Conservation (phyloP, 1,139 yeast genomes). For the Yamadazyma pseudoaaseri region DNA sequence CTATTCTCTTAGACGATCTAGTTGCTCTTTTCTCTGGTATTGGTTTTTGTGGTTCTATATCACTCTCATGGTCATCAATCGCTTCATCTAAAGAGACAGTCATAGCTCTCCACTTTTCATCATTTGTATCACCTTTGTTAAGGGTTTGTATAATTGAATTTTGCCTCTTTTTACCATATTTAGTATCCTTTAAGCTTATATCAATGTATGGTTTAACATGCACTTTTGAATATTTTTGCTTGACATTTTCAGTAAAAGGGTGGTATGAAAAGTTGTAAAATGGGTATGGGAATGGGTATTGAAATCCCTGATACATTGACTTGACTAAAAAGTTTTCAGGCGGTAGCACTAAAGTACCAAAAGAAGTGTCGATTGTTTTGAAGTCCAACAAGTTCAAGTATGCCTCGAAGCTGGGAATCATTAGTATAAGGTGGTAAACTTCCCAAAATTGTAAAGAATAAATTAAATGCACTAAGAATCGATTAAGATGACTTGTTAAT, state of each 20-base stretch:
- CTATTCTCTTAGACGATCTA: too few species aligned
- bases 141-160: slow-evolving; percentile 1
- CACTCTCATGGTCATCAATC: too few species aligned
- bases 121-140: too few species aligned
- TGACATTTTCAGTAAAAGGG: slow-evolving; percentile 29
- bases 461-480: slow-evolving; percentile 37
- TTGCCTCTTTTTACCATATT: slow-evolving; percentile 2
- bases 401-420: slow-evolving; percentile 33
- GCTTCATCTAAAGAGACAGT: too few species aligned
- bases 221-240: slow-evolving; percentile 27
- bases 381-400: slow-evolving; percentile 36
- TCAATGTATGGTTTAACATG: slow-evolving; percentile 38
- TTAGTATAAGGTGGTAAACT: slow-evolving; percentile 38
- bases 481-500: slow-evolving; percentile 38
- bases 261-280: slow-evolving; percentile 48
- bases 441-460: slow-evolving; percentile 48
- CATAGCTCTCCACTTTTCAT: too few species aligned
- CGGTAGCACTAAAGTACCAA: slow-evolving; percentile 42
- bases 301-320: slow-evolving; percentile 41
- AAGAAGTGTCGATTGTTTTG: slow-evolving; percentile 36
- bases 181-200: slow-evolving; percentile 25
- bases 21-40: too few species aligned
- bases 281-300: slow-evolving; percentile 48
- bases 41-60: too few species aligned
- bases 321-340: slow-evolving; percentile 38